Evolutionary conservation across 2,329 filamentous ascomycete species (phyloP).

Genomic region (Leptographium lundbergii): DNA sequence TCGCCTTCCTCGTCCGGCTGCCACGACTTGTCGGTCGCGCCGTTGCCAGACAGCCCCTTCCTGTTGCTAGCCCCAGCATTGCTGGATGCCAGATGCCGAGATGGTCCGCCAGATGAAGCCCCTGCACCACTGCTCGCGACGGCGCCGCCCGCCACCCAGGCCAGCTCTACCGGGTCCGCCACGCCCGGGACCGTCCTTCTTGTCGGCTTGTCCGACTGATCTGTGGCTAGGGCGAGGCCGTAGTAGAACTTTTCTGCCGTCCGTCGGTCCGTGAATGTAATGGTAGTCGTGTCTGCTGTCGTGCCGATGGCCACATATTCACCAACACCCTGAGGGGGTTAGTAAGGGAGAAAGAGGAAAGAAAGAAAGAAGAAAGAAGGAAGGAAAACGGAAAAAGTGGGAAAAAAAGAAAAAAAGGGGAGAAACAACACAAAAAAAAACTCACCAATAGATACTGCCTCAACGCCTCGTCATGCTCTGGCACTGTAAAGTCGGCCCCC

Average conservation of each 20-base stretch:
- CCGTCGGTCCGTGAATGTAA: slow-evolving; percentile 54
- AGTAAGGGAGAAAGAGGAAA: background rate
- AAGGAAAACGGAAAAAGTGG: too few species aligned
- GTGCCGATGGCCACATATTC: slow-evolving; percentile 48
- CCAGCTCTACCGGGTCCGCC: slow-evolving; percentile 47
- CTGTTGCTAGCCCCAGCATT: background rate
- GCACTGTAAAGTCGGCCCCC: slow-evolving; percentile 49
- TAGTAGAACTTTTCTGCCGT: slow-evolving; percentile 60
- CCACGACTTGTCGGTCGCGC: background rate
- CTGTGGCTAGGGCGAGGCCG: slow-evolving; percentile 18
- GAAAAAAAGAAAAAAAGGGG: too few species aligned
- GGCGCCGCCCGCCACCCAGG: slow-evolving; percentile 36
- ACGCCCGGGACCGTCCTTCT: slow-evolving; percentile 44
- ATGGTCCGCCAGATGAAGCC: background rate
- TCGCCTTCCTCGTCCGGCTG: background rate
- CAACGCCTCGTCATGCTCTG: slow-evolving; percentile 54
- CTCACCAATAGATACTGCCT: slow-evolving; percentile 59
- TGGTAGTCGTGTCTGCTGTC: slow-evolving; percentile 32
- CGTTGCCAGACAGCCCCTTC: background rate
- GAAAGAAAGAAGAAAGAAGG: too few species aligned
- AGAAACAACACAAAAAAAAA: slow-evolving; percentile 3
- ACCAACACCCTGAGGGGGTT: slow-evolving; percentile 38
- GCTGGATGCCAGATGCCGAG: background rate
- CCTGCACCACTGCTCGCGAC: background rate
- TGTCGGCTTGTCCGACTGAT: slow-evolving; percentile 20